phyloP scores from a whole-genome alignment of 345 rosid species.

The Excoecaria agallocha region DNA sequence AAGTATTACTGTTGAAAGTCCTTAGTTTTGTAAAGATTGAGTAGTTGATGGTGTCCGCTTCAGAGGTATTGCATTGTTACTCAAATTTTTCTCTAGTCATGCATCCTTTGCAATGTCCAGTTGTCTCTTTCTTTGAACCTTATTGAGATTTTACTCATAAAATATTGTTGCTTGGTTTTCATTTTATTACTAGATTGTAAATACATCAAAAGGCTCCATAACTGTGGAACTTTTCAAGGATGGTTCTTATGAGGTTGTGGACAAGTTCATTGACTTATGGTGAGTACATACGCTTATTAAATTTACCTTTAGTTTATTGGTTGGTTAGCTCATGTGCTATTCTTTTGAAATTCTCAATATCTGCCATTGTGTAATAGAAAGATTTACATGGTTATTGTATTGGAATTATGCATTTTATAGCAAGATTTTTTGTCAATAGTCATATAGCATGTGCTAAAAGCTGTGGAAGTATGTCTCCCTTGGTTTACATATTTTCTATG shows the following conservation, averaged over 20 bases:
- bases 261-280: slow-evolving; percentile 26
- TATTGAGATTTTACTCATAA: neutral
- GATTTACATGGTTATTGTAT: neutral
- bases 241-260: slow-evolving; percentile 18
- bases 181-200: slow-evolving; percentile 16
- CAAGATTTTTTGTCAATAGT: neutral
- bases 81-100: neutral
- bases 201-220: slow-evolving; percentile 25
- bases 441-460: neutral
- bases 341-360: neutral
- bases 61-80: neutral
- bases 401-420: neutral
- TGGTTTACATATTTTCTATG: neutral
- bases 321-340: neutral
- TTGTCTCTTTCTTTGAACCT: neutral
- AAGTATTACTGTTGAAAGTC: neutral
- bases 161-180: neutral
- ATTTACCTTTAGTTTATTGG: neutral
- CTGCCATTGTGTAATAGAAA: neutral
- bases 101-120: neutral
- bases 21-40: neutral
- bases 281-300: slow-evolving; percentile 5
- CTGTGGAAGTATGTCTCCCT: neutral
- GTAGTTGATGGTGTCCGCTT: slow-evolving; percentile 1
- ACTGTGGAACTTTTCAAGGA: slow-evolving; percentile 30